Evolutionary conservation across 2,329 filamentous ascomycete species (phyloP).

Genomic region (Exophiala aquamarina): DNA sequence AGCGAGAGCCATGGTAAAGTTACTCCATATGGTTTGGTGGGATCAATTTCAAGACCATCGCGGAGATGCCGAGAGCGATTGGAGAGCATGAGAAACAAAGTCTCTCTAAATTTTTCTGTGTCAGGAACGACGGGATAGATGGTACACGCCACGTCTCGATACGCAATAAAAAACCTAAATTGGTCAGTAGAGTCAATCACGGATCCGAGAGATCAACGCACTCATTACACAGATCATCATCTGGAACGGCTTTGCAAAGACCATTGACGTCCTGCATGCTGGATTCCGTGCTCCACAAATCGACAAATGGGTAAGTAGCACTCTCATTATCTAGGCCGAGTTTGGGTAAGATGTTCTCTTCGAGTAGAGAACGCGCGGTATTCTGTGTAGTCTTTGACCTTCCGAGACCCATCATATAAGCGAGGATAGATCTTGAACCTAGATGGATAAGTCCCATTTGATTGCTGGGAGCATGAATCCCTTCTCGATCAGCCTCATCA

Average conservation of each 20-base stretch:
- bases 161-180: constrained; percentile 55
- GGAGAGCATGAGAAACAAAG: constrained; percentile 54
- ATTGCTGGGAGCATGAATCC: constrained; percentile 61
- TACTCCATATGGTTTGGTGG: constrained; percentile 58
- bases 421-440: constrained; percentile 61
- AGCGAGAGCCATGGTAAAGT: constrained; percentile 57
- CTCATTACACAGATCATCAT: constrained; percentile 58
- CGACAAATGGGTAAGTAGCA: constrained; percentile 65
- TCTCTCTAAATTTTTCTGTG: constrained; percentile 54
- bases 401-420: constrained; percentile 57
- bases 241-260: constrained; percentile 59
- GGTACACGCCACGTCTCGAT: constrained; percentile 58
- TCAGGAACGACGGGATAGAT: constrained; percentile 63
- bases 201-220: constrained; percentile 31
- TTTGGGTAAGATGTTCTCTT: constrained; percentile 62
- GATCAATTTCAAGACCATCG: constrained; percentile 30
- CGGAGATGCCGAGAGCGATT: constrained; percentile 48
- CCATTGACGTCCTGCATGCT: constrained; percentile 58
- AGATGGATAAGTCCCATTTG: constrained; percentile 62
- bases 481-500: constrained; percentile 45
- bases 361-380: constrained; percentile 54
- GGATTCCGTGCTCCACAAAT: constrained; percentile 63
- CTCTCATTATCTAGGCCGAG: constrained; percentile 65
- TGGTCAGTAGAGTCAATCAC: constrained; percentile 11
- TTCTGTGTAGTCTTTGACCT: constrained; percentile 49